Percentiles rank a stretch among this genome's conserved stretches.
phyloP scores from a whole-genome alignment of 164 flowering plant genomes.

The Macadamia integrifolia region DNA sequence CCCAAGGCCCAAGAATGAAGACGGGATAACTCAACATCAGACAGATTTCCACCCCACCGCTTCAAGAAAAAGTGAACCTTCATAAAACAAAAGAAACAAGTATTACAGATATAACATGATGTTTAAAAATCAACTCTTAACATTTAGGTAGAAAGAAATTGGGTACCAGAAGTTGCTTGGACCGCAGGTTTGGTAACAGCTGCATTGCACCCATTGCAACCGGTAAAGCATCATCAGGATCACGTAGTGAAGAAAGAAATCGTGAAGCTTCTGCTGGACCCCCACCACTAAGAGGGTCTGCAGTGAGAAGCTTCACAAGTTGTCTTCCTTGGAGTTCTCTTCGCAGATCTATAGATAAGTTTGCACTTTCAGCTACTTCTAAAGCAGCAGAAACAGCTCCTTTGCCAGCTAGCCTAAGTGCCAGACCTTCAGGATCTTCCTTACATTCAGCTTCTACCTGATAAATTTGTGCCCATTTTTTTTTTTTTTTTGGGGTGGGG shows the following conservation, averaged over 20 bases:
- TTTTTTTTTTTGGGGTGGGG: too few species aligned
- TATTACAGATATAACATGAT: background rate
- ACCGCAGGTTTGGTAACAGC: conserved; percentile 80
- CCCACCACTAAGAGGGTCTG: conserved; percentile 95
- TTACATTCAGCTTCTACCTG: conserved; percentile 93
- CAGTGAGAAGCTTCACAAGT: conserved; percentile 95
- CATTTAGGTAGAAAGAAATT: background rate
- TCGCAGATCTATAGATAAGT: conserved; percentile 78
- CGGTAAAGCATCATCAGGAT: conserved; percentile 92
- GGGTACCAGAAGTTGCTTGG: conserved; percentile 94
- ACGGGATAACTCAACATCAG: conserved; percentile 75
- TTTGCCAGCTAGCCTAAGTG: conserved; percentile 92
- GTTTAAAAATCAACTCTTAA: background rate
- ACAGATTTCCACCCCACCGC: conserved; percentile 79
- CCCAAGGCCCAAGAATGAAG: conserved; percentile 98
- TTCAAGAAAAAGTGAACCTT: conserved; percentile 99
- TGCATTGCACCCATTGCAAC: conserved; percentile 99
- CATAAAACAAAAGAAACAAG: conserved; percentile 12
- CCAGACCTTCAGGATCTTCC: conserved; percentile 97
- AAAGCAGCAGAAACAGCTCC: conserved; percentile 99
- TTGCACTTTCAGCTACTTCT: conserved; percentile 97
- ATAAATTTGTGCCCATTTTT: background rate
- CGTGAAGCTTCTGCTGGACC: conserved; percentile 99
- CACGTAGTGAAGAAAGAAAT: conserved; percentile 87
- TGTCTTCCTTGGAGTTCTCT: conserved; percentile 96